Conservation (phyloP, 148 eudicot genomes). For the Hydrangea macrophylla region DNA sequence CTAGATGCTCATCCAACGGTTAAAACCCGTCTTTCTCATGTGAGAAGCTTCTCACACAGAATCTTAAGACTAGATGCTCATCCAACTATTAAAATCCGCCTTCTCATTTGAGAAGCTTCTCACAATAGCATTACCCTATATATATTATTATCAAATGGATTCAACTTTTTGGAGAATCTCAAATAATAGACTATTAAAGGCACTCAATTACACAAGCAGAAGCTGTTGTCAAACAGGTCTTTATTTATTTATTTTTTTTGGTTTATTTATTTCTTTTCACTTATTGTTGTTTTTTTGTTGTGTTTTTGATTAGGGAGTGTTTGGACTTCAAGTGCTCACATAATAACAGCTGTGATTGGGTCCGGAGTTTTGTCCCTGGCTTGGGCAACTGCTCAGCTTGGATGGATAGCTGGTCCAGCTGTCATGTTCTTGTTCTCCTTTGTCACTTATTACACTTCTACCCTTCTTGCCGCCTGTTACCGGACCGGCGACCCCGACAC, state of each 20-base stretch:
- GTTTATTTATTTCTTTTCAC: neutral
- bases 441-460: conserved; percentile 42
- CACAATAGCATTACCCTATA: no score
- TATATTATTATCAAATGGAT: no score
- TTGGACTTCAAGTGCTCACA: conserved; percentile 45
- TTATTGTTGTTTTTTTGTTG: neutral
- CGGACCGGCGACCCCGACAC: conserved; percentile 30
- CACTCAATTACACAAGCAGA: no score
- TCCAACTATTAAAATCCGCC: no score
- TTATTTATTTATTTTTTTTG: neutral
- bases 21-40: no score
- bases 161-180: no score
- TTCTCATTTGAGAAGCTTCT: no score
- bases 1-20: no score
- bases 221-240: no score
- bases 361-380: conserved; percentile 49
- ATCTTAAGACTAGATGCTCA: no score
- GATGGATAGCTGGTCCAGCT: conserved; percentile 49
- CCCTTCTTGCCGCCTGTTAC: conserved; percentile 37
- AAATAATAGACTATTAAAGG: no score
- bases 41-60: no score
- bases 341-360: conserved; percentile 49
- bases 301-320: conserved; percentile 25
- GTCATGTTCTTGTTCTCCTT: conserved; percentile 38
- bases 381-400: conserved; percentile 50